Evolutionary conservation across 176 grass and related monocot genomes (phyloP).

Genomic region (Oryza glumipatula): DNA sequence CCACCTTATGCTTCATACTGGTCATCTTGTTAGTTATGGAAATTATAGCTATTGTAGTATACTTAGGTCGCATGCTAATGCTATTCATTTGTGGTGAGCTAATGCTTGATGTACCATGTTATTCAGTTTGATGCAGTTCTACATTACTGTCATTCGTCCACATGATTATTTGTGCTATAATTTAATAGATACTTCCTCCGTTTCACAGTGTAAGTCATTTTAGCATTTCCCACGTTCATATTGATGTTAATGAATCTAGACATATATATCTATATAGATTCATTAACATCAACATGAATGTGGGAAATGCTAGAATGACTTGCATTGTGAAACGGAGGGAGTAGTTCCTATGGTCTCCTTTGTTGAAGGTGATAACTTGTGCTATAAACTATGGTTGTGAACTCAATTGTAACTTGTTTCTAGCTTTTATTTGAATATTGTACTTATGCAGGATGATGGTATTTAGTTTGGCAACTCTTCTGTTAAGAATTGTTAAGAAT

Average conservation of each 20-base stretch:
- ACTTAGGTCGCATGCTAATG: not conserved
- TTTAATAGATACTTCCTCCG: not conserved
- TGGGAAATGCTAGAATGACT: too few relatives aligned
- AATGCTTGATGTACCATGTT: not conserved
- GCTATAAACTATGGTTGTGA: too few relatives aligned
- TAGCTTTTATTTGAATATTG: too few relatives aligned
- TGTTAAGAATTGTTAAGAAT: not conserved
- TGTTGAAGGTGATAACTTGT: too few relatives aligned
- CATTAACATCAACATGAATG: too few relatives aligned
- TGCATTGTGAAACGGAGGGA: too few relatives aligned
- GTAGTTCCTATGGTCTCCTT: not conserved
- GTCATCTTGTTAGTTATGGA: not conserved
- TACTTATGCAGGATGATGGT: not conserved
- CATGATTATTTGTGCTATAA: not conserved
- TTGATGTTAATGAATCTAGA: too few relatives aligned
- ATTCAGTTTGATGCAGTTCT: not conserved
- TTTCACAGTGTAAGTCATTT: too few relatives aligned
- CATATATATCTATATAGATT: too few relatives aligned
- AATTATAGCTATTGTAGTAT: not conserved
- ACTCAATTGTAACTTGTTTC: too few relatives aligned
- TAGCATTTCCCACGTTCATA: too few relatives aligned
- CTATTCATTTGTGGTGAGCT: not conserved
- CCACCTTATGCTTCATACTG: not conserved
- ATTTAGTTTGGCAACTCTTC: not conserved
- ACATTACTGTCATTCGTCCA: not conserved